phyloP scores from a whole-genome alignment of 2,329 filamentous ascomycete species.

The Ceratocystis lukuohia region DNA sequence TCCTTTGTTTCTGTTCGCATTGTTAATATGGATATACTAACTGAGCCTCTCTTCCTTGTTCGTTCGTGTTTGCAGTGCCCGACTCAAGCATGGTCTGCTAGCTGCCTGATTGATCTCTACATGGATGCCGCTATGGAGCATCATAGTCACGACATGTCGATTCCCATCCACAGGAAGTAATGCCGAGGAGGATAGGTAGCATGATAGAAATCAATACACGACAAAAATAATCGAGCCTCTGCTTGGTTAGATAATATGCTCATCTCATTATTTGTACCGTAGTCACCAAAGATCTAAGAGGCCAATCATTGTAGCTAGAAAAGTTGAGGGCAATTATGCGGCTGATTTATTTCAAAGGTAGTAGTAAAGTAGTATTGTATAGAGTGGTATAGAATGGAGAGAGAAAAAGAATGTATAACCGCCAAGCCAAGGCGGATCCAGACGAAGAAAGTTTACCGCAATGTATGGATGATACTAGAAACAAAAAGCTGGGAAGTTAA shows the following conservation, averaged over 20 bases:
- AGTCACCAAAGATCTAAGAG: too few relatives aligned
- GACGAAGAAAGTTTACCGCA: not conserved
- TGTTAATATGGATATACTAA: constrained; percentile 18
- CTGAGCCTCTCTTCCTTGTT: not conserved
- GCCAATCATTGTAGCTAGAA: too few relatives aligned
- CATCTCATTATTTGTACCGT: too few relatives aligned
- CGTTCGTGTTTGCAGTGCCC: constrained; percentile 48
- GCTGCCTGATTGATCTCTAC: constrained; percentile 89
- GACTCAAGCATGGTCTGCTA: constrained; percentile 92
- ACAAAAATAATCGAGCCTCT: not conserved
- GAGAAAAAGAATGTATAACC: not conserved
- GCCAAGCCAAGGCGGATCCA: not conserved
- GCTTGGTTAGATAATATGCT: too few relatives aligned
- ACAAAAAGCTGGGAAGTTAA: not conserved
- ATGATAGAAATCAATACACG: not conserved
- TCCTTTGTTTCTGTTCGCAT: constrained; percentile 9
- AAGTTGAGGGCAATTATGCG: not conserved
- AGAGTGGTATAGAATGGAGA: too few relatives aligned
- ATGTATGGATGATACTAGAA: not conserved
- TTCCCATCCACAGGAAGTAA: constrained; percentile 12
- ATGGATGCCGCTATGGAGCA: constrained; percentile 64
- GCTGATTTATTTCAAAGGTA: not conserved
- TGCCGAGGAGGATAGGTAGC: not conserved
- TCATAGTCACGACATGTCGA: constrained; percentile 19
- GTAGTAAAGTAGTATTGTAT: not conserved